These are phyloP conservation scores for Ganoderma resinaceum DNA, from an alignment of 1,284 basidiomycete species.

Conservation along the genomic window DNA sequence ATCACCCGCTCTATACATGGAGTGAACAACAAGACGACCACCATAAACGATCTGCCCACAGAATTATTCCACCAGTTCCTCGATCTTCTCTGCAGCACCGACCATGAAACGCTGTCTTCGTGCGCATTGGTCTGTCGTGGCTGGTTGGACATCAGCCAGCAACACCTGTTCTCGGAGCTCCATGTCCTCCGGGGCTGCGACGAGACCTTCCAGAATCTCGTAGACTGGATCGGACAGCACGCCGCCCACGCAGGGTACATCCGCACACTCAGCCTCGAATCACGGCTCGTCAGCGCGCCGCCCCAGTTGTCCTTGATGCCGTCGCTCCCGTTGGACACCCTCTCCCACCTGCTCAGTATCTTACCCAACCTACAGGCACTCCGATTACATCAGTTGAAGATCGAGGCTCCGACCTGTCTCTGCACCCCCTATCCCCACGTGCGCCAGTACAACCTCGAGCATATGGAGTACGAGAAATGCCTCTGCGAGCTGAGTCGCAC, in stretches of 20 bases:
- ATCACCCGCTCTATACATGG: no score
- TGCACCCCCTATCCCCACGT: not conserved
- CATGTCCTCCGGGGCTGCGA: constrained; percentile 9
- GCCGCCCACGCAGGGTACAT: constrained; percentile 2
- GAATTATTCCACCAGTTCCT: constrained; percentile 19
- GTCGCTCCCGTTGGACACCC: constrained; percentile 2
- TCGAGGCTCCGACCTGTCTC: not conserved
- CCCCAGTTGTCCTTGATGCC: constrained; percentile 12
- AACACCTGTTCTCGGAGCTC: constrained; percentile 18
- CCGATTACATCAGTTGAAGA: constrained; percentile 11
- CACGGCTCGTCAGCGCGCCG: constrained; percentile 17
- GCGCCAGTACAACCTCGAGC: constrained; percentile 2
- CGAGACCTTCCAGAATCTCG: constrained; percentile 16
- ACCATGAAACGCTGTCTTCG: constrained; percentile 1
- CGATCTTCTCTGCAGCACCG: constrained; percentile 8
- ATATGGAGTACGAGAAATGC: constrained; percentile 19
- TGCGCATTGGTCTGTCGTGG: constrained; percentile 19
- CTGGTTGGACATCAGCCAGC: constrained; percentile 19
- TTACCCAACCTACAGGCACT: constrained; percentile 8
- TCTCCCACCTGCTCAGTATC: constrained; percentile 6
- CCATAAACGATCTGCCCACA: constrained; percentile 15
- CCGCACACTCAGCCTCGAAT: constrained; percentile 13
- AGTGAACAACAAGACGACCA: not conserved
- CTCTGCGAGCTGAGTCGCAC: not conserved
- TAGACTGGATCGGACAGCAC: constrained; percentile 9